phyloP scores from a whole-genome alignment of 306 rosid species.

The Quercus glauca region DNA sequence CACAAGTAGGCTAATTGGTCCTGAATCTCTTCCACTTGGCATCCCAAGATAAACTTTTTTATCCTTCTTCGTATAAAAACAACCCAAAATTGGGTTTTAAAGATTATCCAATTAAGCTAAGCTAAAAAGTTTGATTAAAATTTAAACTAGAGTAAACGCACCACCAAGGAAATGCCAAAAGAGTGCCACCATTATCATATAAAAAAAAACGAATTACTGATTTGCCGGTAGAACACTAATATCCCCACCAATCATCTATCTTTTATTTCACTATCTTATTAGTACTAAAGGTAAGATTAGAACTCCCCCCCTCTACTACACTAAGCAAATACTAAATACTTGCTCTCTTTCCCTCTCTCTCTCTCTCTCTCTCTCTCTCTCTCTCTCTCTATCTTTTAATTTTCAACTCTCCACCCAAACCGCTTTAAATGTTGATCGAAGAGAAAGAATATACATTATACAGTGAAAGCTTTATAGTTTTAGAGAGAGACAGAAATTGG shows the following conservation, averaged over 20 bases:
- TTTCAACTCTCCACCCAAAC: constrained; percentile 20
- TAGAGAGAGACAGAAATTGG: neutral
- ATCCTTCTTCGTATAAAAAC: constrained; percentile 24
- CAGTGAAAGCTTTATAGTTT: neutral
- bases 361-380: neutral
- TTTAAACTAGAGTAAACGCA: constrained; percentile 13
- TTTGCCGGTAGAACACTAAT: constrained; percentile 44
- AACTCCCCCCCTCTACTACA: constrained; percentile 29
- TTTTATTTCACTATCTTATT: constrained; percentile 16
- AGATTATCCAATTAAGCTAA: constrained; percentile 52
- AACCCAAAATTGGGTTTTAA: constrained; percentile 29
- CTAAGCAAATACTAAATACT: constrained; percentile 17
- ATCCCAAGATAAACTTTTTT: constrained; percentile 50
- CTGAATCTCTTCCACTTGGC: constrained; percentile 47
- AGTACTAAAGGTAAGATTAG: constrained; percentile 21
- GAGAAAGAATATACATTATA: neutral
- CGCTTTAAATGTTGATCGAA: neutral
- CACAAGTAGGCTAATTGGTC: constrained; percentile 29
- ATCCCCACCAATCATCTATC: constrained; percentile 20
- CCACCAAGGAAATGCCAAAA: constrained; percentile 22
- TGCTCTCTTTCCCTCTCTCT: neutral
- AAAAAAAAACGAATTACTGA: constrained; percentile 17
- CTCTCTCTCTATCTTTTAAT: neutral
- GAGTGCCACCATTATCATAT: constrained; percentile 4
- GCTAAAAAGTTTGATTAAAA: neutral